These are phyloP conservation scores for Pseudogymnoascus sp. DNA, from an alignment of 2,329 filamentous ascomycete genomes.

Conservation along the genomic window DNA sequence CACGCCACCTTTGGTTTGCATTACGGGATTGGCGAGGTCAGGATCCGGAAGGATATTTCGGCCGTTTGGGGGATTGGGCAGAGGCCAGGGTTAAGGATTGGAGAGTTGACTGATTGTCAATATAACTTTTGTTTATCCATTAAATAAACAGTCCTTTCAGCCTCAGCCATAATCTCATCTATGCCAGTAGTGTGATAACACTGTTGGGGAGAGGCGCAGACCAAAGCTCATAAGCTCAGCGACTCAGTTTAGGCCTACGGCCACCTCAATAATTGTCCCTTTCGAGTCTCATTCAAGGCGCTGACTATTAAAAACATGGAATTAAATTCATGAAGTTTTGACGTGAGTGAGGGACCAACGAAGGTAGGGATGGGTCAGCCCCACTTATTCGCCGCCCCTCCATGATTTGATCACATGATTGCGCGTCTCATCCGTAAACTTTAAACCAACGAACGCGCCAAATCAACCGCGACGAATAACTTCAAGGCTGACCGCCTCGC, in stretches of 20 bases:
- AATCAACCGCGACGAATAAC: slow-evolving; percentile 2
- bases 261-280: not conserved
- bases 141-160: not conserved
- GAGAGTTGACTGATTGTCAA: not conserved
- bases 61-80: slow-evolving; percentile 9
- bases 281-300: not conserved
- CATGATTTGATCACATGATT: not conserved
- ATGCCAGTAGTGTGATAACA: not conserved
- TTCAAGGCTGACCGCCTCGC: not conserved
- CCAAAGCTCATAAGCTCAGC: not conserved
- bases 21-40: slow-evolving; percentile 17
- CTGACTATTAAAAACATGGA: not conserved
- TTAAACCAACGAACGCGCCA: not conserved
- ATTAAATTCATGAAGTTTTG: not conserved
- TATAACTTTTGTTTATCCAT: not conserved
- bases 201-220: not conserved
- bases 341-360: not conserved
- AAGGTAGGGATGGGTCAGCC: not conserved
- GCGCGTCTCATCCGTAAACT: not conserved
- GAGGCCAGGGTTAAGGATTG: not conserved
- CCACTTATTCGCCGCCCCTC: not conserved
- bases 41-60: slow-evolving; percentile 16
- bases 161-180: not conserved
- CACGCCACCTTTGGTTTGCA: slow-evolving; percentile 25
- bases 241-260: not conserved